Base-by-base conservation (phyloP, 2,329 filamentous ascomycete species). In the Venturia carpophila region DNA sequence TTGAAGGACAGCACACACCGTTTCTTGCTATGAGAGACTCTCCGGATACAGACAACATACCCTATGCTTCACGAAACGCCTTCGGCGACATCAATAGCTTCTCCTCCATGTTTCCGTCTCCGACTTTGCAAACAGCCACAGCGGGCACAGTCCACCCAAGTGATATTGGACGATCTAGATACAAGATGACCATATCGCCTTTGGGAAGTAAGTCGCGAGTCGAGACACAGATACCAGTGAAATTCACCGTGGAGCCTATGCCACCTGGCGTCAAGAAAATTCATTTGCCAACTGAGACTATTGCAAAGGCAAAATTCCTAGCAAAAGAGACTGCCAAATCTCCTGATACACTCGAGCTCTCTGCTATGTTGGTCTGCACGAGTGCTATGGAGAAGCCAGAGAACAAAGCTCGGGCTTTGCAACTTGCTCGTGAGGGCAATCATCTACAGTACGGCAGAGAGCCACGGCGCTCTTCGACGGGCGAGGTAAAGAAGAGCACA, bases 181-280 rank as follows among this genome's bases (percentile, higher is more conserved):
- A 30, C 9, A 61, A 52, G 27, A 30, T 66, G 37, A 24, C 27
- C 17, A 43, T 66, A 17, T 60, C 47, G 17, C 65, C 65, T 39
- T 21, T 66, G 21, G 47, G 49, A 9, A n/a, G 74, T 65, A 97
- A 97, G 76, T 96, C 92, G 19, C 87, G 94, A 27, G 94, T 97
- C 21, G 94, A 99, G 78, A 97, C 94, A 0, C 94, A 97, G 73
- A 97, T 97, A 70, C 90, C 90, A 10, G 91, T 97, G 69, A 88
- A 88, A 71, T 82, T 97, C 75, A 89, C 87, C 0, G 77, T 97
- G 47, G 87, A 86, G 66, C 86, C 89, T 24, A 79, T 96, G 60
- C 92, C 92, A 1, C 78, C 82, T 0, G 88, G 89, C 13, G 85
- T 92, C 66, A 90, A 88, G 68, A 91, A 88, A 73, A 79, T 97